Evolutionary conservation across 495 filamentous ascomycete genomes (phyloP), one percentile per base, ranked within the genome.

Genomic region (Paragyromitra xinjiangensis): DNA sequence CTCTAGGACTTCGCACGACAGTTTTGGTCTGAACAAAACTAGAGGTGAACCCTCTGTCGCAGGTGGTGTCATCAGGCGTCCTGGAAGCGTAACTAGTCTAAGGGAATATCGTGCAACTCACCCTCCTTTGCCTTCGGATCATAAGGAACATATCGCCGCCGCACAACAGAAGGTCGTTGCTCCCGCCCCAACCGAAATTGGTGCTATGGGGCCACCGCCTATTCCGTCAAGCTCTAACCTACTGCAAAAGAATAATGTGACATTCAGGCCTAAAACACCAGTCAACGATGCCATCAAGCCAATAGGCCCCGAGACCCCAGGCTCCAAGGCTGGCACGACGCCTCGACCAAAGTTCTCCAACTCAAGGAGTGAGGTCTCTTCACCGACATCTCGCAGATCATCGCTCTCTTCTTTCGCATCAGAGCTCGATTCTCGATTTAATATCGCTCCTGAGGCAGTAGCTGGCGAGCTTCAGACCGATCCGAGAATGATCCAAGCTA

Each of bases 401-500:
- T 99, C 95, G 0, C 88, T 98, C 11, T 97, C 95, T 2, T 99
- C 95, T 0, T 99, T 98, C 79, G 93, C 89, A 3, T 98, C 95
- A 4, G 95, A 99, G 84, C 82, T 99, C 11, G 95, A 99, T 78
- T 90, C 91, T 75, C 88, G 94, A 12, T 98, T 98, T 86, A 93
- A 94, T 79, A 92, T 92, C 67, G 86, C 88, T 19, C 81, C 86
- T 24, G 89, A 88, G 42, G 67, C 81, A 14, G 62, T 75, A 58
- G 68, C 56, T 55, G 78, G 64, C 14, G 87, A 88, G 2, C 83
- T 87, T 42, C 87, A 87, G 45, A 97, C 94, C 0, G 95, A 99
- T 84, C 95, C 95, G 64, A 91, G 95, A 75, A 98, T 99, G 94
- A 98, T 99, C 71, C 95, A 98, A 86, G 95, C 95, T 56, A 98